A percentile compares a stretch with the other conserved stretches of the same genome.
Conservation (phyloP, 148 eudicot species). For the Silene latifolia region DNA sequence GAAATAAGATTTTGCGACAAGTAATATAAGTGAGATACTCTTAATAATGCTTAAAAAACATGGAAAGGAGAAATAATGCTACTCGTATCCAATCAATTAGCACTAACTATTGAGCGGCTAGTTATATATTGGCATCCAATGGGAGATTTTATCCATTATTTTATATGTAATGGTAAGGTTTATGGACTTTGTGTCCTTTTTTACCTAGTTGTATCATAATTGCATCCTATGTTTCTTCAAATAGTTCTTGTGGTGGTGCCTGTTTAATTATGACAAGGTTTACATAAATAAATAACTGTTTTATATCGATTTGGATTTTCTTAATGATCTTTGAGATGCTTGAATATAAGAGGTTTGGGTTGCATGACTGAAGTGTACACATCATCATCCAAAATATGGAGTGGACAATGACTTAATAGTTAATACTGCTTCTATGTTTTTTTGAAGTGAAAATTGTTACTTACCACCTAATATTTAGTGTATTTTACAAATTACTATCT, state of each 20-base stretch:
- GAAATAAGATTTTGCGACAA: no score
- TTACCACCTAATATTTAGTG: no score
- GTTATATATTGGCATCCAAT: slow-evolving; percentile 20
- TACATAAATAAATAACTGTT: background rate
- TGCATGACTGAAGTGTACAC: background rate
- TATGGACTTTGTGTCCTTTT: slow-evolving; percentile 1
- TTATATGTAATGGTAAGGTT: slow-evolving; percentile 5
- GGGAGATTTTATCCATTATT: slow-evolving; percentile 12
- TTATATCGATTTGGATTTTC: background rate
- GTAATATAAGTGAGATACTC: no score
- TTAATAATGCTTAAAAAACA: no score
- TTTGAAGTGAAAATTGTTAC: no score
- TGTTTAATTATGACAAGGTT: slow-evolving; percentile 14
- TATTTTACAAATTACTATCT: no score
- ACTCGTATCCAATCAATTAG: slow-evolving; percentile 13
- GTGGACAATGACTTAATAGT: no score
- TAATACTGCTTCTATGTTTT: no score
- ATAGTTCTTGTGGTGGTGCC: background rate
- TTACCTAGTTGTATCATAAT: slow-evolving; percentile 5
- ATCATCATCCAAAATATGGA: no score
- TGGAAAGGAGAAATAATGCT: background rate
- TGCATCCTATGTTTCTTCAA: slow-evolving; percentile 21
- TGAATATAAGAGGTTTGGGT: background rate
- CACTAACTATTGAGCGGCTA: slow-evolving; percentile 14
- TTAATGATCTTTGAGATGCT: background rate